Evolutionary conservation across 768 basidiomycete genomes (phyloP).

Genomic region (Phanerochaete sordida): DNA sequence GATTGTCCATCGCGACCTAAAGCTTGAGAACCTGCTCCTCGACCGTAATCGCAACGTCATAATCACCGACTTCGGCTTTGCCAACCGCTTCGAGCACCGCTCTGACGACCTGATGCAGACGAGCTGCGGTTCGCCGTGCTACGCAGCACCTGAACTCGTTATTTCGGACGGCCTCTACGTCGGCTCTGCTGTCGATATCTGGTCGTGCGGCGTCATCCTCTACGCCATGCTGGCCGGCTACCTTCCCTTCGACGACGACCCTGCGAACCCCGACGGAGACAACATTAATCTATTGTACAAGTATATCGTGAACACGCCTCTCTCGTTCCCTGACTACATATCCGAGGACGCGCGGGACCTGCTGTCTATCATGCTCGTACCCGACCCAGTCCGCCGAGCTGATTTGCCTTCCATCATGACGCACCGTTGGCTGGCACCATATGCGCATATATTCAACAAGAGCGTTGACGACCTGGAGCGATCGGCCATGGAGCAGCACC

Average conservation of each 20-base stretch:
- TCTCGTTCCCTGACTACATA: constrained; percentile 97
- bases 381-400: constrained; percentile 80
- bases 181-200: constrained; percentile 97
- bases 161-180: constrained; percentile 97
- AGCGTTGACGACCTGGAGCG: constrained; percentile 76
- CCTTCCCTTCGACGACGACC: constrained; percentile 99
- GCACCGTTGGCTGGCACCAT: constrained; percentile 81
- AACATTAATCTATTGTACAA: constrained; percentile 99
- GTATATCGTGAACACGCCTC: constrained; percentile 96
- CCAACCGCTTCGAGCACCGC: constrained; percentile 93
- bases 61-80: constrained; percentile 99
- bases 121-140: constrained; percentile 95
- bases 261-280: constrained; percentile 96
- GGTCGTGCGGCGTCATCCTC: constrained; percentile 93
- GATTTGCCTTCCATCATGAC: constrained; percentile 76
- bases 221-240: constrained; percentile 98
- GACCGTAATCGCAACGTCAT: constrained; percentile 98
- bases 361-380: constrained; percentile 89
- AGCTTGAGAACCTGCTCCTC: constrained; percentile 95
- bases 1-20: constrained; percentile 98
- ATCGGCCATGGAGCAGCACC: constrained; percentile 80
- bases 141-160: constrained; percentile 97
- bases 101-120: constrained; percentile 98
- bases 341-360: constrained; percentile 80
- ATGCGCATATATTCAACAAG: constrained; percentile 60